A percentile compares a stretch with the other conserved stretches of the same genome.
phyloP scores from a whole-genome alignment of 2,329 filamentous ascomycete species.

The Phyllosticta citribraziliensis region DNA sequence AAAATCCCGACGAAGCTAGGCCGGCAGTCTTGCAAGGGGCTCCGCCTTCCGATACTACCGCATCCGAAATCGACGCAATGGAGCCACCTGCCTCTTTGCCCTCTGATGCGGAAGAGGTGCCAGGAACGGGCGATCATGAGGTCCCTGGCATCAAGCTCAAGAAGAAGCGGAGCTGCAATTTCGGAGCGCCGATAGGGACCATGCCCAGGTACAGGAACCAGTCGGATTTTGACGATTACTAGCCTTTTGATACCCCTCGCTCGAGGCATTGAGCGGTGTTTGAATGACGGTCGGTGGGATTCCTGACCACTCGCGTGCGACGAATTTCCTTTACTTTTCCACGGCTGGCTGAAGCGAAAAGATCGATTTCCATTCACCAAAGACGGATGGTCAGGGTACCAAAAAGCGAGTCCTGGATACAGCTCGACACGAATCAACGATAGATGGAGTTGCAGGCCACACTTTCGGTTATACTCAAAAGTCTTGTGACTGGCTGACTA shows the following conservation, averaged over 20 bases:
- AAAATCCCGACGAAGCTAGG: conserved; percentile 12
- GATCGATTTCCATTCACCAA: background rate
- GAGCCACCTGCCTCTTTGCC: conserved; percentile 15
- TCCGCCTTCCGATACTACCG: conserved; percentile 7
- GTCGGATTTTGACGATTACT: conserved; percentile 8
- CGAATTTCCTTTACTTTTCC: background rate
- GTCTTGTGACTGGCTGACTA: background rate
- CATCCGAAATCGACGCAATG: conserved; percentile 16
- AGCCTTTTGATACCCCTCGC: background rate
- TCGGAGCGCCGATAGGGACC: conserved; percentile 24
- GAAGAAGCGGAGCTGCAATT: conserved; percentile 23
- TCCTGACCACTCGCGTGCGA: background rate
- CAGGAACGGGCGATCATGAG: background rate
- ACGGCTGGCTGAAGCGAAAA: background rate
- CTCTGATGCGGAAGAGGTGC: conserved; percentile 13
- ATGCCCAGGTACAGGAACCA: conserved; percentile 7
- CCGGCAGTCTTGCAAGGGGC: conserved; percentile 14
- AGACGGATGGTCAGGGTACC: background rate
- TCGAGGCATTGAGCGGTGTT: background rate
- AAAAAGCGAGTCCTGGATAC: background rate
- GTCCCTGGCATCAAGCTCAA: conserved; percentile 27
- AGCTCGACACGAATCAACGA: background rate
- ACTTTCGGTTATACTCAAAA: background rate
- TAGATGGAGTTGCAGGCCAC: background rate
- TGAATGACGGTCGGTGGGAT: background rate